Evolutionary conservation across 139 green algal genomes (phyloP).

Genomic region (Chlamydomonas sphaeroides): DNA sequence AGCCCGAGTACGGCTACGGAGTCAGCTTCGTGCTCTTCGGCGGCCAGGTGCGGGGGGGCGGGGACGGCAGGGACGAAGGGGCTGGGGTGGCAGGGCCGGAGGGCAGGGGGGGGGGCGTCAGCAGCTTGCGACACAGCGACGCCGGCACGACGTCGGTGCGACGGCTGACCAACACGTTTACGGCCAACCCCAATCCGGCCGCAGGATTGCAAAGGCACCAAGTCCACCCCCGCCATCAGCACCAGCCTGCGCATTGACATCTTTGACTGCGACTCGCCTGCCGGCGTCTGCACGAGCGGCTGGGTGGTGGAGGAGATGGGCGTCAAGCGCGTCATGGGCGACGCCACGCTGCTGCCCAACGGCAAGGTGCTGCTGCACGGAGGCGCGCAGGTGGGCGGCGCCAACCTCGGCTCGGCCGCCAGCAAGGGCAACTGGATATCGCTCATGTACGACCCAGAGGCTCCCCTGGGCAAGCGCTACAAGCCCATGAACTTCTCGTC

Average conservation of each 20-base stretch:
- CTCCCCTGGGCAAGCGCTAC: neutral
- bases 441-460: slow-evolving; percentile 12
- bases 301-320: slow-evolving; percentile 13
- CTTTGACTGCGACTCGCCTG: neutral
- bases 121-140: too few relatives aligned
- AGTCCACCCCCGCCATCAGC: neutral
- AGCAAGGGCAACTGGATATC: neutral
- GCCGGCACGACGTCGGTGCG: too few relatives aligned
- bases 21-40: neutral
- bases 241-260: neutral
- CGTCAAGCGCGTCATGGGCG: slow-evolving; percentile 3
- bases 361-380: slow-evolving; percentile 2
- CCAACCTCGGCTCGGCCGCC: neutral
- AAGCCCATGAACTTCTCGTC: neutral
- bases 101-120: too few relatives aligned
- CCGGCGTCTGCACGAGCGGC: too few relatives aligned
- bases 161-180: neutral
- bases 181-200: too few relatives aligned
- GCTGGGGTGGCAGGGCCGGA: too few relatives aligned
- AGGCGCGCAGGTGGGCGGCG: neutral
- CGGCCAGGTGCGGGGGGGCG: neutral
- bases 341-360: slow-evolving; percentile 6
- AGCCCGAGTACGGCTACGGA: neutral
- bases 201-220: neutral
- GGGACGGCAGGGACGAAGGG: too few relatives aligned